These are phyloP conservation scores for Xylaria sp. DNA, from an alignment of 2,329 filamentous ascomycete genomes.

Conservation along the genomic window DNA sequence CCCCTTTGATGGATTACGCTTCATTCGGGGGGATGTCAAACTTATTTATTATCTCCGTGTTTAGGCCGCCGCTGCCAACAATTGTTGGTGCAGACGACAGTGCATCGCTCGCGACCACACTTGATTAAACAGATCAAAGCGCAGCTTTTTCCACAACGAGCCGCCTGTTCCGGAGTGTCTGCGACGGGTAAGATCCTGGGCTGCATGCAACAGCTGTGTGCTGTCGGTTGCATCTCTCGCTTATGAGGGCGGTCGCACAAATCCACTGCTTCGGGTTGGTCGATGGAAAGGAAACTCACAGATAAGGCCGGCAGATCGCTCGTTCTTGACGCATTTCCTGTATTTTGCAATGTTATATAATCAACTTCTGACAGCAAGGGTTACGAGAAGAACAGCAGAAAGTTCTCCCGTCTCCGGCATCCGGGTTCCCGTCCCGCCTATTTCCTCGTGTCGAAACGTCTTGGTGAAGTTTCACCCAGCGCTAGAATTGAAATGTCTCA, in stretches of 20 bases:
- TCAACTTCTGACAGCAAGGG: background rate
- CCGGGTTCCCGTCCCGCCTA: background rate
- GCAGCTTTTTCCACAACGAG: no score
- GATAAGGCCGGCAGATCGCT: background rate
- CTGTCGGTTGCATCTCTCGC: slow-evolving; percentile 16
- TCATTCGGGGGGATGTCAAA: background rate
- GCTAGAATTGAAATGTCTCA: slow-evolving; percentile 5
- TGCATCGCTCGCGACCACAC: no score
- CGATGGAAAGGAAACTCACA: background rate
- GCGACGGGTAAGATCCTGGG: slow-evolving; percentile 6
- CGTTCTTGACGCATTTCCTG: background rate
- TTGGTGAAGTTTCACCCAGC: background rate
- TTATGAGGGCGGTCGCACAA: slow-evolving; percentile 17
- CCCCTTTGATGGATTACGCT: background rate
- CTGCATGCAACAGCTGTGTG: slow-evolving; percentile 5
- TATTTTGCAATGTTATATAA: background rate
- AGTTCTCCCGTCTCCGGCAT: background rate
- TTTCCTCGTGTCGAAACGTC: slow-evolving; percentile 1
- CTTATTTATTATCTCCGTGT: background rate
- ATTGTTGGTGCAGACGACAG: no score
- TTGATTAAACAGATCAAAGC: no score
- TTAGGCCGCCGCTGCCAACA: background rate
- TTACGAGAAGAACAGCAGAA: background rate
- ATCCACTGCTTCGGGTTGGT: slow-evolving; percentile 6
- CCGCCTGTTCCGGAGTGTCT: slow-evolving; percentile 11